These are phyloP conservation scores for Pythium phragmiticola DNA, from an alignment of 352 stramenopile genomes.

Conservation along the genomic window DNA sequence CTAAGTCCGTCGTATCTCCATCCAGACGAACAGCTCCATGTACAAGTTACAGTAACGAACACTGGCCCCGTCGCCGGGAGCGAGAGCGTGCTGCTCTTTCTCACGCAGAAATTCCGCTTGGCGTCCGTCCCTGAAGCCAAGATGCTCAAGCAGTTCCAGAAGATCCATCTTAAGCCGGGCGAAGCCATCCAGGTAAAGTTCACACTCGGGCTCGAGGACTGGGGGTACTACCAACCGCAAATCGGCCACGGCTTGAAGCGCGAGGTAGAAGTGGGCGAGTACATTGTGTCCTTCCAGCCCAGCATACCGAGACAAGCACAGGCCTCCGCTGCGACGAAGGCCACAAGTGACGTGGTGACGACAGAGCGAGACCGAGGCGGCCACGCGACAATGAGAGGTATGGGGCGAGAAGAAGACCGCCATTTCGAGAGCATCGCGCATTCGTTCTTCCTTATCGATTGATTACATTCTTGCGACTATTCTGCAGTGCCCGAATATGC, in stretches of 20 bases:
- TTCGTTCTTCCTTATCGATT: slow-evolving; percentile 24
- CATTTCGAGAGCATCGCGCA: slow-evolving; percentile 16
- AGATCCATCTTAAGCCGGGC: slow-evolving; percentile 43
- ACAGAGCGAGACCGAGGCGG: slow-evolving; percentile 1
- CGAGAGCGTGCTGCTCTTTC: slow-evolving; percentile 74
- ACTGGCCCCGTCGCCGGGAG: slow-evolving; percentile 39
- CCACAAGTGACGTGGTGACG: neutral
- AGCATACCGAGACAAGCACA: slow-evolving; percentile 15
- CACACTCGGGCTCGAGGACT: slow-evolving; percentile 39
- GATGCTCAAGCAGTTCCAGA: slow-evolving; percentile 74
- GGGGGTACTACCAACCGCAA: slow-evolving; percentile 54
- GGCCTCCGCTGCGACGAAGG: neutral
- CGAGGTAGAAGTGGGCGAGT: slow-evolving; percentile 44
- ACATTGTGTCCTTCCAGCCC: slow-evolving; percentile 48
- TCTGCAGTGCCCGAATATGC: too few relatives aligned
- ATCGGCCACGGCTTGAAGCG: slow-evolving; percentile 43
- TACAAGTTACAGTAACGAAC: slow-evolving; percentile 69
- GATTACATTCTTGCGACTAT: too few relatives aligned
- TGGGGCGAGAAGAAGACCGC: neutral
- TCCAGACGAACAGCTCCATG: slow-evolving; percentile 33
- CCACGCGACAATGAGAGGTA: neutral
- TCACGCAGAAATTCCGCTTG: slow-evolving; percentile 50
- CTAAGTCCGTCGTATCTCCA: slow-evolving; percentile 38
- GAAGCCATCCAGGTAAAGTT: slow-evolving; percentile 43
- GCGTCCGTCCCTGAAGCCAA: slow-evolving; percentile 66